A percentile compares a stretch with the other conserved stretches of the same genome.
Evolutionary conservation across 768 basidiomycete species (phyloP).

Genomic region (Sistotremastrum niveocremeum): DNA sequence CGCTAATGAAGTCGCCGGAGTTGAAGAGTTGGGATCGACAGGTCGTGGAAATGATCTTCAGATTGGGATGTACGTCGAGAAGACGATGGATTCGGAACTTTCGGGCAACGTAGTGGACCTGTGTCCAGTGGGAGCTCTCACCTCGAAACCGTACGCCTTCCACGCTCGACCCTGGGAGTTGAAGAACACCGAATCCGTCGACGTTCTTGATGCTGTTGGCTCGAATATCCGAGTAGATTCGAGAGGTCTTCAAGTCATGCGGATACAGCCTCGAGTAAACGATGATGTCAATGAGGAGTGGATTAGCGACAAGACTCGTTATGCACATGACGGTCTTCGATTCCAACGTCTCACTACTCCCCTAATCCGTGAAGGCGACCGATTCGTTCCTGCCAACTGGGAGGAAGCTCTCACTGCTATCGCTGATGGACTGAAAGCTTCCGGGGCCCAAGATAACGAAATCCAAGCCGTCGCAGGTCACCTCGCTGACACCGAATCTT

Average conservation of each 20-base stretch:
- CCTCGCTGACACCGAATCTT: constrained; percentile 85
- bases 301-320: constrained; percentile 98
- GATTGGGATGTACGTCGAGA: constrained; percentile 97
- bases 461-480: constrained; percentile 92
- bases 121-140: constrained; percentile 96
- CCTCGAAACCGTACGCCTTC: constrained; percentile 97
- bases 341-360: constrained; percentile 94
- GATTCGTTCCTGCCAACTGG: constrained; percentile 86
- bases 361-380: constrained; percentile 79
- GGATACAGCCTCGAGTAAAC: constrained; percentile 89
- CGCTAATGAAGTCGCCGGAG: constrained; percentile 97
- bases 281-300: constrained; percentile 99
- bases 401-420: constrained; percentile 74
- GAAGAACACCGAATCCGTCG: constrained; percentile 94
- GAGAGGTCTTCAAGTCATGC: constrained; percentile 92
- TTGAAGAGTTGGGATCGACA: constrained; percentile 93
- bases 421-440: constrained; percentile 59
- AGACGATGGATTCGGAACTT: constrained; percentile 93
- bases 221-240: constrained; percentile 96
- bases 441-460: constrained; percentile 80
- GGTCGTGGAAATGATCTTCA: constrained; percentile 97
- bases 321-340: constrained; percentile 87
- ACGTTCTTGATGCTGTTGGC: constrained; percentile 90
- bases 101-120: constrained; percentile 96
- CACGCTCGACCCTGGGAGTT: constrained; percentile 97